Percentiles rank a stretch among this genome's conserved stretches.
These are phyloP conservation scores for Selenicereus undatus DNA, from an alignment of 148 eudicot genomes.

Conservation along the genomic window DNA sequence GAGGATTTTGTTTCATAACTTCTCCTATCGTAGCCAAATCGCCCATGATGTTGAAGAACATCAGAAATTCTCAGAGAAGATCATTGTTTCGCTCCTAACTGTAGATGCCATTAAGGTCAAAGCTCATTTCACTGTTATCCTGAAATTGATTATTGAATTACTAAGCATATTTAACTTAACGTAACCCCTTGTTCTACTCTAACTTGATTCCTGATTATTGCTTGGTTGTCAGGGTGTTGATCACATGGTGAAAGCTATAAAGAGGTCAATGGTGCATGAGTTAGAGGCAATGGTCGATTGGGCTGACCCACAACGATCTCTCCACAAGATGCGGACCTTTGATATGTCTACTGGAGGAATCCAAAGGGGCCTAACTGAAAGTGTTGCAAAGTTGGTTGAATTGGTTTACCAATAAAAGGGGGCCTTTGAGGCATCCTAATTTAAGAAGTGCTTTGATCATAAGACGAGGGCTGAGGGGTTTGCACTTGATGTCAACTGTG, in stretches of 20 bases:
- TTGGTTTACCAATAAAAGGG: slow-evolving; percentile 52
- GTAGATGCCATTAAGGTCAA: slow-evolving; percentile 87
- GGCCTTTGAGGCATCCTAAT: slow-evolving; percentile 25
- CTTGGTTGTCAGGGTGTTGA: slow-evolving; percentile 69
- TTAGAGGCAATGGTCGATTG: slow-evolving; percentile 97
- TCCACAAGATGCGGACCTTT: slow-evolving; percentile 65
- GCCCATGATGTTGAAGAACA: slow-evolving; percentile 80
- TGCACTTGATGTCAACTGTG: neutral
- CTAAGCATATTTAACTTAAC: neutral
- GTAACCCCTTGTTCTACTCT: neutral
- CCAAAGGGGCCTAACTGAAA: slow-evolving; percentile 76
- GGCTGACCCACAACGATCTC: slow-evolving; percentile 77
- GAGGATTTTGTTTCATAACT: slow-evolving; percentile 76
- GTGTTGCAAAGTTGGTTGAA: slow-evolving; percentile 78
- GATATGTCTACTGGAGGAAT: slow-evolving; percentile 85
- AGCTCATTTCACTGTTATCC: neutral
- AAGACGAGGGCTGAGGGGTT: neutral
- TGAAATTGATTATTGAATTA: neutral
- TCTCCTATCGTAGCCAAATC: slow-evolving; percentile 66
- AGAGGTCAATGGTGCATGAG: slow-evolving; percentile 90
- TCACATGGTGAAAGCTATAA: slow-evolving; percentile 80
- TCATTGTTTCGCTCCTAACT: slow-evolving; percentile 89
- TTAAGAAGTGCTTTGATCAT: slow-evolving; percentile 4
- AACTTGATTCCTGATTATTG: neutral
- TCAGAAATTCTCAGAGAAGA: slow-evolving; percentile 74